A percentile compares a stretch with the other conserved stretches of the same genome.
Conservation (phyloP, 2,329 filamentous ascomycete species). For the Cordyceps javanica region DNA sequence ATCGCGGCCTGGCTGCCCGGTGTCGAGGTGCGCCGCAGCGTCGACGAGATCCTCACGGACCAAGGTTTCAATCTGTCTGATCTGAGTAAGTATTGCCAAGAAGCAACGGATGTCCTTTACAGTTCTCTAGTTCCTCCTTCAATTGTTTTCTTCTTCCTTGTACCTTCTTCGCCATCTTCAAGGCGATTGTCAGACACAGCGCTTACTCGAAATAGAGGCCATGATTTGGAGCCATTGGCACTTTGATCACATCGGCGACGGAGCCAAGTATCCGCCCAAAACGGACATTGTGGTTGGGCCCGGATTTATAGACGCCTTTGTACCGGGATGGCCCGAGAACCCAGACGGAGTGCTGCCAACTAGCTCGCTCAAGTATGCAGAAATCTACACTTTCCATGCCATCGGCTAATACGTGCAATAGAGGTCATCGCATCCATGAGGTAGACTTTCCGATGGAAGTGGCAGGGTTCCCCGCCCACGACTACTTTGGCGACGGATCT, state of each 20-base stretch:
- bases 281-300: conserved; percentile 47
- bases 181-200: no score
- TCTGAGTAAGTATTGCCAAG: conserved; percentile 15
- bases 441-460: conserved; percentile 27
- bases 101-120: no score
- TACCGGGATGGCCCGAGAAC: conserved; percentile 41
- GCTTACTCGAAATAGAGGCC: background rate
- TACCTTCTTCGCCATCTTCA: background rate
- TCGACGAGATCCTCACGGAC: conserved; percentile 16
- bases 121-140: no score
- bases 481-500: conserved; percentile 37
- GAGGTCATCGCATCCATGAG: conserved; percentile 23
- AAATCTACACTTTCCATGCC: background rate
- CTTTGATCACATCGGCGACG: conserved; percentile 48
- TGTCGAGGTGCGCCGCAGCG: conserved; percentile 13
- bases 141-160: no score
- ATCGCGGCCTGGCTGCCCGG: conserved; percentile 10
- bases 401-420: background rate
- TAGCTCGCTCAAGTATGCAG: conserved; percentile 26
- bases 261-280: conserved; percentile 36
- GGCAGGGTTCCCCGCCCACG: conserved; percentile 30
- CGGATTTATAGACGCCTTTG: conserved; percentile 39
- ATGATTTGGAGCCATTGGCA: conserved; percentile 36
- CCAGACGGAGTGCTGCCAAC: conserved; percentile 28
- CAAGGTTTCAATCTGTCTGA: conserved; percentile 10